Evolutionary conservation across 1,139 yeast genomes (phyloP).

Genomic region (Suhomyces atakaporum): DNA sequence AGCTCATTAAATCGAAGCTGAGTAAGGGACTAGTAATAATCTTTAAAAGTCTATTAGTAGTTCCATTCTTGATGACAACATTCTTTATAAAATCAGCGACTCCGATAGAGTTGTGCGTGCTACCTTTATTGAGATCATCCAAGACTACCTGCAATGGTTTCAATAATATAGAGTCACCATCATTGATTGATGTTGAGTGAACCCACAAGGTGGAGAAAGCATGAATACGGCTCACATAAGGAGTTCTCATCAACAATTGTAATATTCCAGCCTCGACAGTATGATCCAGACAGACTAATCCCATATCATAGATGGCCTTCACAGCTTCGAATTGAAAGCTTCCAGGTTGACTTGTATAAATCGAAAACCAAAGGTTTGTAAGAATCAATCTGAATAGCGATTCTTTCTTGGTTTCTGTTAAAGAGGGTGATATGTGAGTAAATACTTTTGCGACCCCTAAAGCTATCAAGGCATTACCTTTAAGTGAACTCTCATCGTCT

Average conservation of each 20-base stretch:
- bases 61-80: constrained; percentile 53
- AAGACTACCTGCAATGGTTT: constrained; percentile 70
- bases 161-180: constrained; percentile 50
- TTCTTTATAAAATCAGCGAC: constrained; percentile 59
- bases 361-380: constrained; percentile 48
- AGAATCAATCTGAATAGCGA: constrained; percentile 38
- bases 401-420: constrained; percentile 29
- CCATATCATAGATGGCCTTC: constrained; percentile 49
- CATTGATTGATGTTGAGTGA: constrained; percentile 48
- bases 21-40: constrained; percentile 55
- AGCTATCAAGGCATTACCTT: constrained; percentile 28
- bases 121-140: constrained; percentile 55
- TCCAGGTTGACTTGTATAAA: constrained; percentile 47
- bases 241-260: constrained; percentile 44
- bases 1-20: constrained; percentile 35
- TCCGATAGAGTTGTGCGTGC: constrained; percentile 38
- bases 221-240: constrained; percentile 37
- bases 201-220: constrained; percentile 63
- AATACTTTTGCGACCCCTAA: constrained; percentile 53
- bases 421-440: constrained; percentile 31
- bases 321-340: constrained; percentile 65
- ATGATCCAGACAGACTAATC: constrained; percentile 34
- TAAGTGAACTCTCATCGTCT: constrained; percentile 8
- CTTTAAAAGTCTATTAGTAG: constrained; percentile 60
- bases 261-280: constrained; percentile 64